A percentile compares a stretch with the other conserved stretches of the same genome.
Conservation (phyloP, 495 filamentous ascomycete genomes). For the Annulohypoxylon moriforme region DNA sequence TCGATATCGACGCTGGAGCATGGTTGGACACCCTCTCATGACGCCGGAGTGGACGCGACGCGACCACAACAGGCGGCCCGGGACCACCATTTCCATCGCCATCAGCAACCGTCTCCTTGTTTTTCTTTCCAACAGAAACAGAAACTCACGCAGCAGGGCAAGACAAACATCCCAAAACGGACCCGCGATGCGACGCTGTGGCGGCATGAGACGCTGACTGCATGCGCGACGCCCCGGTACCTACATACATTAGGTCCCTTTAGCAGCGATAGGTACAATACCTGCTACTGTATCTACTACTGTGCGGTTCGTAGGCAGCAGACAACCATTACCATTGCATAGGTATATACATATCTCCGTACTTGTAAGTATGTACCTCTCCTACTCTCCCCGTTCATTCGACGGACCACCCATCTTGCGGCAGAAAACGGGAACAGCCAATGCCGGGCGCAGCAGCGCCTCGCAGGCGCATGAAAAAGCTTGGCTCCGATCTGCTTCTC, state of each 20-base stretch:
- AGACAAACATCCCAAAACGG: not conserved
- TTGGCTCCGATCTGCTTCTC: slow-evolving; percentile 12
- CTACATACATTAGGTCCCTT: slow-evolving; percentile 9
- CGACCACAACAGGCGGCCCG: slow-evolving; percentile 34
- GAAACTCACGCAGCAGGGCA: slow-evolving; percentile 1
- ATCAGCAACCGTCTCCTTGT: not conserved
- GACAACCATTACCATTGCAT: not conserved
- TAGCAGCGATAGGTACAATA: not conserved
- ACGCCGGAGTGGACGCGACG: slow-evolving; percentile 25
- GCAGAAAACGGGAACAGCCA: slow-evolving; percentile 31
- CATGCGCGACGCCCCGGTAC: slow-evolving; percentile 17
- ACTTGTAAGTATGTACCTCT: too few relatives aligned
- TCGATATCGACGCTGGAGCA: not conserved
- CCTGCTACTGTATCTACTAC: not conserved
- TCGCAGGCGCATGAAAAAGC: slow-evolving; percentile 26
- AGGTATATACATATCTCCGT: too few relatives aligned
- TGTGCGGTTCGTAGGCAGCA: not conserved
- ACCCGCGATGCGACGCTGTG: slow-evolving; percentile 37
- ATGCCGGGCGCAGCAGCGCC: slow-evolving; percentile 24
- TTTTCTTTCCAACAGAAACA: not conserved
- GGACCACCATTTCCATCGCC: not conserved
- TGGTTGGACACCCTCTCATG: slow-evolving; percentile 21
- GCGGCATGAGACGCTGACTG: slow-evolving; percentile 42
- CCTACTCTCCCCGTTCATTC: not conserved
- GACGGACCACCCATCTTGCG: not conserved